These are phyloP conservation scores for Myochromella boudieri DNA, from an alignment of 768 basidiomycete genomes.

Conservation along the genomic window DNA sequence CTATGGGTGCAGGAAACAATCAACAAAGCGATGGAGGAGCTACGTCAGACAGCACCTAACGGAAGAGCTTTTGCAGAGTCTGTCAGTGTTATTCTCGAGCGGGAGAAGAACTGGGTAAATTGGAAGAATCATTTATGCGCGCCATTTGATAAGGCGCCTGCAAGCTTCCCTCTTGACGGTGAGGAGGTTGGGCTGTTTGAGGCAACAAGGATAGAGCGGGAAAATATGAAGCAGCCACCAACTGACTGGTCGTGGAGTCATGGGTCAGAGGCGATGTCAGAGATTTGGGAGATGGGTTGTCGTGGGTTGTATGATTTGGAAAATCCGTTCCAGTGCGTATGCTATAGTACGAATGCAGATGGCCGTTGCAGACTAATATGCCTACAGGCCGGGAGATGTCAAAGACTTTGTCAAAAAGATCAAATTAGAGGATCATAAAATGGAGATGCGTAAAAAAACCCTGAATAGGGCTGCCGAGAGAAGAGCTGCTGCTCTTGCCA, in stretches of 20 bases:
- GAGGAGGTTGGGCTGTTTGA: slow-evolving; percentile 59
- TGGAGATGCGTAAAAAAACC: slow-evolving; percentile 49
- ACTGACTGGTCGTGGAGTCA: slow-evolving; percentile 63
- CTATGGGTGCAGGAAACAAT: slow-evolving; percentile 79
- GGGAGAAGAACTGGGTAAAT: slow-evolving; percentile 87
- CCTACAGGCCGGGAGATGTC: slow-evolving; percentile 65
- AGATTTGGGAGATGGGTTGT: slow-evolving; percentile 85
- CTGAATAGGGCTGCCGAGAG: slow-evolving; percentile 32
- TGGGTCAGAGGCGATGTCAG: slow-evolving; percentile 71
- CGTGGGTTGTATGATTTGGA: slow-evolving; percentile 61
- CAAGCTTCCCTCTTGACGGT: slow-evolving; percentile 49
- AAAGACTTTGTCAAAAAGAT: slow-evolving; percentile 74
- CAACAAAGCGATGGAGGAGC: slow-evolving; percentile 53
- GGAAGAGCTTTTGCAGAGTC: slow-evolving; percentile 79
- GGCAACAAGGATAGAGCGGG: slow-evolving; percentile 51
- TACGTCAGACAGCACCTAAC: slow-evolving; percentile 75
- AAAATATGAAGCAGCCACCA: slow-evolving; percentile 55
- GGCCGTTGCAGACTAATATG: not conserved
- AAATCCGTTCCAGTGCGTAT: slow-evolving; percentile 62
- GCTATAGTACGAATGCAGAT: not conserved
- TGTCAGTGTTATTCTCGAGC: slow-evolving; percentile 65
- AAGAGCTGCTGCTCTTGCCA: slow-evolving; percentile 25
- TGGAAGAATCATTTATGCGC: slow-evolving; percentile 87
- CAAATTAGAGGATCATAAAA: slow-evolving; percentile 63
- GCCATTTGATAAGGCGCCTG: slow-evolving; percentile 75